Base-by-base conservation (phyloP, 75 land plant species). In the Sequoiadendron giganteum region DNA sequence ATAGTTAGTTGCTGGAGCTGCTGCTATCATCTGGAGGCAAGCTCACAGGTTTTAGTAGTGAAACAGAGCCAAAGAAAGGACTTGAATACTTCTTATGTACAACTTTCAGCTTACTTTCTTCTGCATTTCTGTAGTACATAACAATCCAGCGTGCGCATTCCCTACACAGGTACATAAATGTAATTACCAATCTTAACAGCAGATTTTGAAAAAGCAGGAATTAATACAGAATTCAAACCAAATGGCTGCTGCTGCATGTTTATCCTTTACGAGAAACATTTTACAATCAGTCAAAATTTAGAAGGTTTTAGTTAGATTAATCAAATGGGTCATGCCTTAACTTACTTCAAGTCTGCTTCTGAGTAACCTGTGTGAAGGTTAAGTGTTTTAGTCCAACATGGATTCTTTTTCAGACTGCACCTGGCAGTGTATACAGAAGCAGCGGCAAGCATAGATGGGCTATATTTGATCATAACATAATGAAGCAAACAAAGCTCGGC, bases 371-470 rank as follows among this genome's bases (percentile, higher is more conserved):
- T 93, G 88, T 98, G 99, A 16, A 87, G 82, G 88, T 89, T 89
- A 6, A 98, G 95, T 9, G 95, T 93, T 11, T 91, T 93, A 42
- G 76, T 95, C 99, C 99, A 98, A 87, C 45, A 85, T 13, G 99
- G 92, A 32, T 65, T 87, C 93, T 89, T 91, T 48, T 90, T 92
- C 13, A 98, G 90, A 3, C 96, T 95, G 86, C 86, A 88, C 28
- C 93, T 91, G 18, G 99, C 99, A 18, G 96, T 95, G 84, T 94
- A 97, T 19, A 97, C 97, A 30, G 99, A 97, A 30, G 99, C 90
- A 61, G 99, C 99, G 68, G 99, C 96, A 32, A 98, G 80, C 88
- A 92, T 89, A 11, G 98, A 96, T 6, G 97, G 97, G 87, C 93
- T 84, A 65, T 88, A 95, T 40, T 88, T 91, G 28, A 94, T 55